Evolutionary conservation across 768 basidiomycete genomes (phyloP).

Genomic region (Gloeostereum incarnatum): DNA sequence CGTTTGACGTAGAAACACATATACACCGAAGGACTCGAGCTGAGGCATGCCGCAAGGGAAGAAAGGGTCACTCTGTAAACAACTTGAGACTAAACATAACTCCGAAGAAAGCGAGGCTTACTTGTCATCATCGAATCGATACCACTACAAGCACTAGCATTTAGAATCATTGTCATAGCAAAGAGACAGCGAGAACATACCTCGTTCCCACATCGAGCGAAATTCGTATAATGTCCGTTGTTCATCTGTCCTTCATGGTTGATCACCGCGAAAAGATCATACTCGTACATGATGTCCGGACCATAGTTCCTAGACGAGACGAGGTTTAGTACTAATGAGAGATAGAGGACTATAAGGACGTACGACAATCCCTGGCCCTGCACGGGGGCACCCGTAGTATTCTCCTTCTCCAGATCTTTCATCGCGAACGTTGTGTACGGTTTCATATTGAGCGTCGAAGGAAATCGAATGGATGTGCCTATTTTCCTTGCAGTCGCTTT

Average conservation of each 20-base stretch:
- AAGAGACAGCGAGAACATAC: constrained; percentile 29
- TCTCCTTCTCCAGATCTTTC: constrained; percentile 40
- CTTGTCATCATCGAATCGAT: constrained; percentile 93
- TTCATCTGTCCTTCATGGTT: constrained; percentile 93
- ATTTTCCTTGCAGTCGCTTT: constrained; percentile 77
- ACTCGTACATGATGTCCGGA: constrained; percentile 70
- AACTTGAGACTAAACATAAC: constrained; percentile 4
- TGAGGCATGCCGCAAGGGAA: constrained; percentile 56
- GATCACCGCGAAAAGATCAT: constrained; percentile 88
- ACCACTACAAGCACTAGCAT: constrained; percentile 52
- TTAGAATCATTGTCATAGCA: constrained; percentile 2
- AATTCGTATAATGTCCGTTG: constrained; percentile 92
- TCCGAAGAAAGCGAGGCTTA: constrained; percentile 22
- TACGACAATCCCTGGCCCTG: constrained; percentile 13
- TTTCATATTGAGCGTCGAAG: constrained; percentile 79
- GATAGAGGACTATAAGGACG: neutral
- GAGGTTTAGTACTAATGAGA: neutral
- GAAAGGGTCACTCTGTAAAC: constrained; percentile 57
- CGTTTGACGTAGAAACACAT: constrained; percentile 97
- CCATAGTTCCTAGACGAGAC: constrained; percentile 31
- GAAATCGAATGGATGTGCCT: constrained; percentile 74
- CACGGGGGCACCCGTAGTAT: constrained; percentile 14
- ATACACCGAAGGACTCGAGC: constrained; percentile 74
- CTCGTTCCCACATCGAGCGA: constrained; percentile 77
- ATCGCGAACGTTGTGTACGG: constrained; percentile 68